phyloP scores from a whole-genome alignment of 306 rosid genomes.

The Betula pendula region DNA sequence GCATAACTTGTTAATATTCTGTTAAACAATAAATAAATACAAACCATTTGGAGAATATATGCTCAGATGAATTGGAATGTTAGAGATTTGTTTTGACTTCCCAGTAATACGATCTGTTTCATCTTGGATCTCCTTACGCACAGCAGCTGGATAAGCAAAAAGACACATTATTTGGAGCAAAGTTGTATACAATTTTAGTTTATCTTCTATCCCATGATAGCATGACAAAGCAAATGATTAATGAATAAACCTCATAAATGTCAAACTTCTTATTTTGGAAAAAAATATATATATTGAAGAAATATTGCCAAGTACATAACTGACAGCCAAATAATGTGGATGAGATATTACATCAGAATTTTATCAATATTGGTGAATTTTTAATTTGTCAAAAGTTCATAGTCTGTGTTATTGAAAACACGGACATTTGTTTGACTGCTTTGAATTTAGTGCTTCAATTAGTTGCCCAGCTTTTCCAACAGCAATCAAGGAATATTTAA shows the following conservation, averaged over 20 bases:
- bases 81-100: conserved; percentile 84
- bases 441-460: no score
- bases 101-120: conserved; percentile 99
- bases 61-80: conserved; percentile 94
- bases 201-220: background rate
- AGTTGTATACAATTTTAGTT: background rate
- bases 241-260: background rate
- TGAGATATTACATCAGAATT: background rate
- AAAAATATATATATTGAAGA: background rate
- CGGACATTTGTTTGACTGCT: no score
- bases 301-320: background rate
- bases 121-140: conserved; percentile 89
- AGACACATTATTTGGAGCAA: background rate
- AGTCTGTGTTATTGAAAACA: no score
- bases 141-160: conserved; percentile 63
- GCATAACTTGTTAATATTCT: background rate
- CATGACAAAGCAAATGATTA: background rate
- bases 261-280: background rate
- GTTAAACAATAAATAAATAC: conserved; percentile 30
- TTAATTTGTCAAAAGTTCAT: no score
- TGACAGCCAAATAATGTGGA: background rate
- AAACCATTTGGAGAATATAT: conserved; percentile 96
- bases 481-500: no score
- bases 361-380: no score
- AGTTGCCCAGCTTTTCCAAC: no score